Evolutionary conservation across 768 basidiomycete species (phyloP).

Genomic region (Pisolithus microcarpus): DNA sequence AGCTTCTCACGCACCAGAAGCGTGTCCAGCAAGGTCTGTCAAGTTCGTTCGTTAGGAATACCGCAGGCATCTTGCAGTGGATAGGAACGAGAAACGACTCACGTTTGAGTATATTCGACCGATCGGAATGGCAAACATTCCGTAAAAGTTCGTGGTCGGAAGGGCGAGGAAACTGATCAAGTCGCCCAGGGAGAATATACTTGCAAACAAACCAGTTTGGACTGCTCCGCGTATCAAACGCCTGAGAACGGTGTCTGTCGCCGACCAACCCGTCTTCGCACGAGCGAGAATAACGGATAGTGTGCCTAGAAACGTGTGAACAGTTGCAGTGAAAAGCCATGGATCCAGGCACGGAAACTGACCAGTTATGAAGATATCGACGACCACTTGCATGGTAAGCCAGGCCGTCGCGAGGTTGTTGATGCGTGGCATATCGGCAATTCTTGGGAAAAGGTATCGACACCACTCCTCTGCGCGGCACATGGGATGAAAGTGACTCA

Average conservation of each 20-base stretch:
- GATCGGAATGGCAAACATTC: conserved; percentile 32
- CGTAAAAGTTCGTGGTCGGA: conserved; percentile 26
- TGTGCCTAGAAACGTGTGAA: neutral
- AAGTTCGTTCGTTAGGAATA: neutral
- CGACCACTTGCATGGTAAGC: conserved; percentile 37
- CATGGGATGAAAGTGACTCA: conserved; percentile 14
- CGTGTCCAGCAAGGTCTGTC: conserved; percentile 39
- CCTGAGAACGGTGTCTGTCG: conserved; percentile 45
- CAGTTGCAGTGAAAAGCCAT: neutral
- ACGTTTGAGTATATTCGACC: conserved; percentile 40
- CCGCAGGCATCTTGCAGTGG: neutral
- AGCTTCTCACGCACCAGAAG: conserved; percentile 34
- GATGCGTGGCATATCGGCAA: conserved; percentile 35
- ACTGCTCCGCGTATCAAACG: conserved; percentile 47
- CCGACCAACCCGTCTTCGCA: conserved; percentile 41
- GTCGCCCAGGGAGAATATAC: conserved; percentile 43
- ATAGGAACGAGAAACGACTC: conserved; percentile 6
- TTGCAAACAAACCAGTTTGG: conserved; percentile 46
- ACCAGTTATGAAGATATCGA: conserved; percentile 40
- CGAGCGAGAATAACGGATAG: conserved; percentile 31
- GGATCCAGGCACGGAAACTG: neutral
- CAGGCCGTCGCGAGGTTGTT: conserved; percentile 36
- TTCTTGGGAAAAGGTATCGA: conserved; percentile 16
- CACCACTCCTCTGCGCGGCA: neutral
- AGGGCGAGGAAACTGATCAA: conserved; percentile 29